Evolutionary conservation across 2,329 filamentous ascomycete genomes (phyloP).

Genomic region (Aureobasidium sp.): DNA sequence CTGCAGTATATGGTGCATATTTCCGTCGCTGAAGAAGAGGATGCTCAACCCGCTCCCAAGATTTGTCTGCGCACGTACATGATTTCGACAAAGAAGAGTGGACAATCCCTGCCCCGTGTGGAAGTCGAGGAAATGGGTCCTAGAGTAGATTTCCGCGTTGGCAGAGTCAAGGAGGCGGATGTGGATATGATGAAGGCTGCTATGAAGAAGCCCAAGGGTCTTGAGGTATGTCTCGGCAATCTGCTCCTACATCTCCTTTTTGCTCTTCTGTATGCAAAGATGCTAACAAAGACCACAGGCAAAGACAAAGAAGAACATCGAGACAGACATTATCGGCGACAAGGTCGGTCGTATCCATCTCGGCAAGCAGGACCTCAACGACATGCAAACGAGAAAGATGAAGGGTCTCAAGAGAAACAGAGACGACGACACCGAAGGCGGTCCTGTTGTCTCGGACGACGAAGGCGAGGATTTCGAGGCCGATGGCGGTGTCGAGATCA

Average conservation of each 20-base stretch:
- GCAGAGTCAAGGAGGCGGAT: slow-evolving; percentile 71
- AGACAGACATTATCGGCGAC: slow-evolving; percentile 84
- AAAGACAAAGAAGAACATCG: slow-evolving; percentile 90
- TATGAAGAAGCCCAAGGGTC: slow-evolving; percentile 71
- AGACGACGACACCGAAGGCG: slow-evolving; percentile 49
- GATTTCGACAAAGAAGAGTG: slow-evolving; percentile 73
- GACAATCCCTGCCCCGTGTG: slow-evolving; percentile 74
- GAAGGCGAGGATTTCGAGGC: slow-evolving; percentile 13
- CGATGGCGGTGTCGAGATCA: slow-evolving; percentile 15
- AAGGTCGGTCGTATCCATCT: slow-evolving; percentile 92
- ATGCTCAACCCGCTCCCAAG: slow-evolving; percentile 33
- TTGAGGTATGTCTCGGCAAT: slow-evolving; percentile 37
- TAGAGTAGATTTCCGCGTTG: slow-evolving; percentile 82
- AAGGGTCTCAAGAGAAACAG: slow-evolving; percentile 89
- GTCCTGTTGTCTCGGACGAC: slow-evolving; percentile 26
- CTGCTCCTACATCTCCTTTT: no score
- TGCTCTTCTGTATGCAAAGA: neutral
- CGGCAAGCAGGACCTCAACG: slow-evolving; percentile 77
- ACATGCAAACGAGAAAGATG: slow-evolving; percentile 96
- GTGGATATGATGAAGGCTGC: slow-evolving; percentile 77
- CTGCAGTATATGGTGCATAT: slow-evolving; percentile 85
- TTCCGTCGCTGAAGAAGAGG: slow-evolving; percentile 54
- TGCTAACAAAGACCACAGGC: slow-evolving; percentile 25
- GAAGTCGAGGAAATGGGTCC: slow-evolving; percentile 95
- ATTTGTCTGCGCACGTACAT: slow-evolving; percentile 72